phyloP scores from a whole-genome alignment of 768 basidiomycete species.

The Termitomyces titanicus region DNA sequence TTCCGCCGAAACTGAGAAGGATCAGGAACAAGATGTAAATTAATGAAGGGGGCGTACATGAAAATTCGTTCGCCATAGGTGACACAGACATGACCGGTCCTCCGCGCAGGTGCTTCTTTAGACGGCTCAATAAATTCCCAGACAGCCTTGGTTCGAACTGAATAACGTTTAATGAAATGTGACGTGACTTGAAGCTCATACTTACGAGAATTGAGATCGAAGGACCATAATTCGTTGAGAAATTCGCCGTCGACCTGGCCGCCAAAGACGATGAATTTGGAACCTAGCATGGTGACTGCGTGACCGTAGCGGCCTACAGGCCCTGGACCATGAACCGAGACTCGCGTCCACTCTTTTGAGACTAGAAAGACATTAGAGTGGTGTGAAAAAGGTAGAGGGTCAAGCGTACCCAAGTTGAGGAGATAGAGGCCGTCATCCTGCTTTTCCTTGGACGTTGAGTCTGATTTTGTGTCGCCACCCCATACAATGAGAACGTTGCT shows the following conservation, averaged over 20 bases:
- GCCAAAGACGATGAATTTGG: constrained; percentile 92
- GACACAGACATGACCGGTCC: constrained; percentile 91
- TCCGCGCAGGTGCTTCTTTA: constrained; percentile 66
- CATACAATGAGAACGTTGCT: constrained; percentile 95
- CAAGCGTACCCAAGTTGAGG: constrained; percentile 79
- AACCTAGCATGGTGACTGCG: constrained; percentile 87
- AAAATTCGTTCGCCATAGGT: constrained; percentile 81
- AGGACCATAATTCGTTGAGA: constrained; percentile 92
- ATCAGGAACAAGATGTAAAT: constrained; percentile 6
- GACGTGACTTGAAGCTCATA: constrained; percentile 5
- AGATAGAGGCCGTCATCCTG: constrained; percentile 94
- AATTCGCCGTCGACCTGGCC: constrained; percentile 96
- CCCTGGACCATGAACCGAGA: constrained; percentile 68
- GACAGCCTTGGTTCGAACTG: constrained; percentile 77
- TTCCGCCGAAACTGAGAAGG: constrained; percentile 81
- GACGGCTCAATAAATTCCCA: constrained; percentile 81
- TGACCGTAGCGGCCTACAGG: constrained; percentile 95
- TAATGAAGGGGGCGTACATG: constrained; percentile 47
- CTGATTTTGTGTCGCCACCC: constrained; percentile 96
- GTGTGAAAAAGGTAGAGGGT: neutral
- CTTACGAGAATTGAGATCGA: constrained; percentile 93
- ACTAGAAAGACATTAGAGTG: constrained; percentile 41
- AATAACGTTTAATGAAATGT: constrained; percentile 5
- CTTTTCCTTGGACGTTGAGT: constrained; percentile 61
- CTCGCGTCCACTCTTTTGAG: constrained; percentile 92